A percentile compares a stretch with the other conserved stretches of the same genome.
These are phyloP conservation scores for Aspergillus sp. DNA, from an alignment of 2,329 filamentous ascomycete genomes.

Conservation along the genomic window DNA sequence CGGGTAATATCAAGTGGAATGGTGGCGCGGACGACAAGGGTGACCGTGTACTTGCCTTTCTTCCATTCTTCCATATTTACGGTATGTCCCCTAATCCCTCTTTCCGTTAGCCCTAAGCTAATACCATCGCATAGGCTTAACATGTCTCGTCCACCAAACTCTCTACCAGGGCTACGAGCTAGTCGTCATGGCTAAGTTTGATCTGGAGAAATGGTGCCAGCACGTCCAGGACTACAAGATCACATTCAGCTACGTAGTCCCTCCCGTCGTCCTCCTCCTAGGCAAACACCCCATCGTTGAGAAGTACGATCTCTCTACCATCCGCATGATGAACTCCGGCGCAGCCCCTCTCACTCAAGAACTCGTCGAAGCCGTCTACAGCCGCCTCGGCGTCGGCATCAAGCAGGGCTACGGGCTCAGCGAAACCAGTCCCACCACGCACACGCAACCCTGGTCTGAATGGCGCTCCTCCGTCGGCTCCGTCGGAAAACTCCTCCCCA, in stretches of 20 bases:
- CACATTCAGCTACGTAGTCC: conserved; percentile 79
- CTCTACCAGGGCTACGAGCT: conserved; percentile 66
- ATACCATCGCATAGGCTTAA: conserved; percentile 56
- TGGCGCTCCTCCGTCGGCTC: conserved; percentile 77
- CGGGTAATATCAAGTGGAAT: conserved; percentile 55
- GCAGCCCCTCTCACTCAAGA: conserved; percentile 82
- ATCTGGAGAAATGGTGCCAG: conserved; percentile 74
- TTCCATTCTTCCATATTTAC: conserved; percentile 93
- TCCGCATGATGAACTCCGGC: conserved; percentile 84
- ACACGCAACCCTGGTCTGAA: conserved; percentile 70
- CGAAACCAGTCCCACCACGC: conserved; percentile 79
- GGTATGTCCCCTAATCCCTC: conserved; percentile 47
- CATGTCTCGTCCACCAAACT: conserved; percentile 68
- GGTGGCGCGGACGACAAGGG: conserved; percentile 61
- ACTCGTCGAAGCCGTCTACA: conserved; percentile 73
- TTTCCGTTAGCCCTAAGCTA: background rate
- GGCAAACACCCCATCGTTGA: conserved; percentile 75
- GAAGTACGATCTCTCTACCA: conserved; percentile 74
- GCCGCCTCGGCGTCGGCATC: conserved; percentile 71
- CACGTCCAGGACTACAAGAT: conserved; percentile 73
- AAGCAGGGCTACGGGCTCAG: conserved; percentile 93
- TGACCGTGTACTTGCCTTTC: conserved; percentile 73
- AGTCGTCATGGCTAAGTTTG: conserved; percentile 76
- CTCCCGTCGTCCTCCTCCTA: conserved; percentile 77
- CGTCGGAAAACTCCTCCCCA: conserved; percentile 74